Percentiles rank a stretch among this genome's conserved stretches.
Conservation (phyloP, 768 basidiomycete genomes). For the Lyophyllum shimeji region DNA sequence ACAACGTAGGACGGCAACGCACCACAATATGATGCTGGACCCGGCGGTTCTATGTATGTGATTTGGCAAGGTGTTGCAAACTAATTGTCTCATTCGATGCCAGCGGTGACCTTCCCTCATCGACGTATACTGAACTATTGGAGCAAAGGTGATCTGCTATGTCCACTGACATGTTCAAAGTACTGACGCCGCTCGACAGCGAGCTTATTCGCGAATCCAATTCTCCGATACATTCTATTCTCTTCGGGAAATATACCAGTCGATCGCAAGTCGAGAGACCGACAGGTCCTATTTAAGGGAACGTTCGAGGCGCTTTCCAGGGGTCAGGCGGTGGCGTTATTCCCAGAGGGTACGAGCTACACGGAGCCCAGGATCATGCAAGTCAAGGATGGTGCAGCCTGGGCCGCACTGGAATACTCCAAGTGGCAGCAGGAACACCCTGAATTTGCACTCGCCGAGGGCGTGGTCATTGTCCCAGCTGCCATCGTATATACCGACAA, state of each 20-base stretch:
- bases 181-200: constrained; percentile 35
- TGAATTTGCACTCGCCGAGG: constrained; percentile 38
- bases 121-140: constrained; percentile 83
- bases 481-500: constrained; percentile 96
- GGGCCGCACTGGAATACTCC: constrained; percentile 92
- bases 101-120: constrained; percentile 84
- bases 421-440: constrained; percentile 70
- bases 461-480: constrained; percentile 73
- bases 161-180: constrained; percentile 4
- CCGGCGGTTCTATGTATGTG: constrained; percentile 72
- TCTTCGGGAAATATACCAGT: constrained; percentile 98
- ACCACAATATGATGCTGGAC: constrained; percentile 96
- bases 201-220: constrained; percentile 78
- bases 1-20: constrained; percentile 67
- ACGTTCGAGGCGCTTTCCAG: constrained; percentile 82
- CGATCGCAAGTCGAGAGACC: constrained; percentile 92
- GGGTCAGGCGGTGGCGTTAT: constrained; percentile 88
- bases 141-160: constrained; percentile 73
- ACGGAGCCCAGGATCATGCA: constrained; percentile 93
- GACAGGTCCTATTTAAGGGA: constrained; percentile 82
- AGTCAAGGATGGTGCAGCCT: constrained; percentile 90
- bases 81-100: constrained; percentile 9
- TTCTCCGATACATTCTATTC: constrained; percentile 69
- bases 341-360: constrained; percentile 93
- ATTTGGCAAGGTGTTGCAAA: not conserved